Evolutionary conservation across 495 filamentous ascomycete species (phyloP).

Genomic region (Penicillium macrosclerotiorum): DNA sequence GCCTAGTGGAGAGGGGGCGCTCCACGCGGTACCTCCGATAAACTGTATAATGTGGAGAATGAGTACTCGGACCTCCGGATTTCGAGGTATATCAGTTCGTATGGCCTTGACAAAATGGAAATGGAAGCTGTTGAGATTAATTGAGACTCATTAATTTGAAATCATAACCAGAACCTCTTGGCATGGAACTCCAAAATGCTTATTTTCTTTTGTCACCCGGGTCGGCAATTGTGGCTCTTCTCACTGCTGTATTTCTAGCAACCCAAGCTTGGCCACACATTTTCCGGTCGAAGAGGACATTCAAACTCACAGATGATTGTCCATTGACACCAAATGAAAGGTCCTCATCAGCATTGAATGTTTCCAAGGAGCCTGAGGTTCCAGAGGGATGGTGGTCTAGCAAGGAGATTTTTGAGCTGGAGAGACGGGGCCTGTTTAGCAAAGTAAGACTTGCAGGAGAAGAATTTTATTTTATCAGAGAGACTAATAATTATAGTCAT

Average conservation of each 20-base stretch:
- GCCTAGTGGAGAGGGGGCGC: conserved; percentile 6
- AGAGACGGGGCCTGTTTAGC: conserved; percentile 52
- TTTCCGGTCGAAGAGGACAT: background rate
- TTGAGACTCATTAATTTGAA: background rate
- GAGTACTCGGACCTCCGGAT: conserved; percentile 8
- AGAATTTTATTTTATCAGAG: background rate
- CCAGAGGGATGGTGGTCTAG: conserved; percentile 47
- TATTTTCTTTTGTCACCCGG: conserved; percentile 10
- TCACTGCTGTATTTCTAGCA: conserved; percentile 12
- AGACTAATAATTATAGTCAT: conserved; percentile 28
- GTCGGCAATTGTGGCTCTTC: conserved; percentile 14
- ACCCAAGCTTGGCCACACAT: conserved; percentile 11
- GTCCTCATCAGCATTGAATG: conserved; percentile 1
- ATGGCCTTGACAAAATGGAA: no score
- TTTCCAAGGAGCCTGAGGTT: conserved; percentile 39
- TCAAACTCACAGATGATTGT: background rate
- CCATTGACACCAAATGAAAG: background rate
- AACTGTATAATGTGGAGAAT: conserved; percentile 22
- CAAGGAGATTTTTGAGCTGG: conserved; percentile 47
- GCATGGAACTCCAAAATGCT: conserved; percentile 19
- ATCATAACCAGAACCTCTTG: no score
- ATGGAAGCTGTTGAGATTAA: background rate
- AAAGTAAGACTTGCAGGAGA: conserved; percentile 23
- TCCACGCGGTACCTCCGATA: conserved; percentile 1
- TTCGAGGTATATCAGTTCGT: conserved; percentile 20